phyloP scores from a whole-genome alignment of 371 early-diverging fungal species.

The Dinochytrium kinnereticum region DNA sequence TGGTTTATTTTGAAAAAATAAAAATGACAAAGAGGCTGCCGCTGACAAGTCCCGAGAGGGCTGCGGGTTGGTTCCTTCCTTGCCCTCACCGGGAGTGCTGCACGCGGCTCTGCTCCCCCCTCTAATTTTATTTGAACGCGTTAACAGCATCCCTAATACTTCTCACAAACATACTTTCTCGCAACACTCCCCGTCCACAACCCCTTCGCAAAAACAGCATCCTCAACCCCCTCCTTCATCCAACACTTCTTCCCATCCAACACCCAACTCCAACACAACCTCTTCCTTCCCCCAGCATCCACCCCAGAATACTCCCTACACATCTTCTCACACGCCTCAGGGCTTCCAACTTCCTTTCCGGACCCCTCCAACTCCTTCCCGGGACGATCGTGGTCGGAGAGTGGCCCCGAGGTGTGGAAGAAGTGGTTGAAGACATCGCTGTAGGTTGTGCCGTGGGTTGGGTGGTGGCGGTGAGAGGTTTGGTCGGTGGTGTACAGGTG shows the following conservation, averaged over 20 bases:
- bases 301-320: constrained; percentile 27
- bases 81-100: too few species aligned
- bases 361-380: constrained; percentile 12
- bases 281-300: not conserved
- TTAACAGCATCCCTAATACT: too few species aligned
- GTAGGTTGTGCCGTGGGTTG: constrained; percentile 25
- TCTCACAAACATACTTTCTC: constrained; percentile 27
- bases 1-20: too few species aligned
- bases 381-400: constrained; percentile 6
- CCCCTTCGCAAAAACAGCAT: constrained; percentile 6
- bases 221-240: constrained; percentile 33
- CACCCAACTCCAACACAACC: constrained; percentile 41
- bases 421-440: constrained; percentile 28
- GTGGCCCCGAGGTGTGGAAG: not conserved
- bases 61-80: too few species aligned
- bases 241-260: constrained; percentile 41
- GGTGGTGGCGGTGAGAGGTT: not conserved
- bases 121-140: too few species aligned
- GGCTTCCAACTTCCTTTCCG: not conserved
- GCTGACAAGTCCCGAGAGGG: too few species aligned
- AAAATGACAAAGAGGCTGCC: too few species aligned
- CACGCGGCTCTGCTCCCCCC: too few species aligned
- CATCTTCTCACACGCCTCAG: constrained; percentile 33
- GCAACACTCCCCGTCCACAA: constrained; percentile 31
- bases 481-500: constrained; percentile 37